Base-by-base conservation (phyloP, 2,329 filamentous ascomycete species). In the Sclerotinia subarctica region DNA sequence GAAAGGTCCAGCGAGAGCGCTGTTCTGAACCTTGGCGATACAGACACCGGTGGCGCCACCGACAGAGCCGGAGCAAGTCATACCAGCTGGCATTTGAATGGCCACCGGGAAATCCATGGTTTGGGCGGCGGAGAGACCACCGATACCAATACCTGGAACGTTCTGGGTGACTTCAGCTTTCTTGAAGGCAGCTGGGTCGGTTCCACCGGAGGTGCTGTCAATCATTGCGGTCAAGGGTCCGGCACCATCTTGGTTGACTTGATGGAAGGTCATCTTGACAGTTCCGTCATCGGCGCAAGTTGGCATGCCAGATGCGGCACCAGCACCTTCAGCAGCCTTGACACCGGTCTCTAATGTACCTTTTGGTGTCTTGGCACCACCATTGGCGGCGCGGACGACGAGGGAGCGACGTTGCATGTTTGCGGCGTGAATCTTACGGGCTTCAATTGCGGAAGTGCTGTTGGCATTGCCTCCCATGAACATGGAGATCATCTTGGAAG, bases 391-490 rank as follows among this genome's bases (percentile, higher is more conserved):
- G 77, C 70, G 73, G 57, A 69, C 65, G 64, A 72, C 69, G 73
- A 77, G 70, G 53, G 73, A 68, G 44, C 79, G 79, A 64, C 79
- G 70, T 81, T 76, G 67, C 79, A 77, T 82, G 71, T 94, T 89
- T 72, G 84, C 85, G 74, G 92, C 84, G 76, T 95, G 89, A 15
- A 97, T 87, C 65, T 89, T 82, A 38, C 94, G 86, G n/a, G 92
- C 88, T 44, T 82, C 81, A n/a, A 79, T 76, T n/a, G 82, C 81
- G 13, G 76, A 76, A 44, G 79, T 77, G 42, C 75, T 74, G 3
- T 78, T 79, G 17, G 78, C 77, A 29, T 78, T 76, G n/a, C 69
- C 75, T 46, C 82, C 82, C 84, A 90, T 88, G 80, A 90, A 90
- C 76, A 77, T 82, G 68, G 82, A 72, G 71, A 90, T 82, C 78